Evolutionary conservation across 1,284 basidiomycete species (phyloP).

Genomic region (Pascua guehoae): DNA sequence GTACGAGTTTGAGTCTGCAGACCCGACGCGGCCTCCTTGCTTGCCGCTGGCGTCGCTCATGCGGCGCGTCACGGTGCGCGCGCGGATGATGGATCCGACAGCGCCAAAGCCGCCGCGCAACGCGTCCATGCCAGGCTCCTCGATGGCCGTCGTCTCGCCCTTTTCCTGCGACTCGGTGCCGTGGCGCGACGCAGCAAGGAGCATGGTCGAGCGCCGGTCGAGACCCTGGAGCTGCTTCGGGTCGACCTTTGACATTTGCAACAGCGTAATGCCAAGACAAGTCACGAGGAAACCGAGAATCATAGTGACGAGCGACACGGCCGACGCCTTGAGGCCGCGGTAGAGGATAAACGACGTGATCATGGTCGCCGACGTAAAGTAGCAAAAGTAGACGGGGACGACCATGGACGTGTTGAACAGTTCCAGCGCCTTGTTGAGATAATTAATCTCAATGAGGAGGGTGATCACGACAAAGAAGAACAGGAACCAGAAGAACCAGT

Average conservation of each 20-base stretch:
- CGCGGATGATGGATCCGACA: slow-evolving; percentile 82
- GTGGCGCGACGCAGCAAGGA: slow-evolving; percentile 69
- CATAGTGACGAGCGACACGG: slow-evolving; percentile 75
- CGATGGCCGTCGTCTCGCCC: slow-evolving; percentile 41
- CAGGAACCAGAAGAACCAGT: slow-evolving; percentile 82
- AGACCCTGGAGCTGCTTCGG: slow-evolving; percentile 61
- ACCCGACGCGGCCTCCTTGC: not conserved
- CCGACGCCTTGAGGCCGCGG: slow-evolving; percentile 78
- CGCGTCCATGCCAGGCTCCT: slow-evolving; percentile 73
- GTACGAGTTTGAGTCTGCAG: slow-evolving; percentile 21
- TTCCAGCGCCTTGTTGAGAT: slow-evolving; percentile 93
- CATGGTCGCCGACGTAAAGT: slow-evolving; percentile 80
- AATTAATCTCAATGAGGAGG: slow-evolving; percentile 67
- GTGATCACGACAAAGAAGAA: slow-evolving; percentile 81
- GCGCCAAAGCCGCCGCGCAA: slow-evolving; percentile 84
- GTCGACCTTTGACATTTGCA: slow-evolving; percentile 83
- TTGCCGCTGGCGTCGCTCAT: slow-evolving; percentile 13
- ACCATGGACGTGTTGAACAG: slow-evolving; percentile 90
- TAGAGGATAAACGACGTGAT: slow-evolving; percentile 83
- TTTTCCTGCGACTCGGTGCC: slow-evolving; percentile 59
- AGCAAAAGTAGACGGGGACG: slow-evolving; percentile 62
- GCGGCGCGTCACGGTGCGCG: slow-evolving; percentile 52
- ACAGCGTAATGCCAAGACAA: slow-evolving; percentile 74
- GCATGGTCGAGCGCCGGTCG: slow-evolving; percentile 77
- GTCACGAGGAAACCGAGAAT: slow-evolving; percentile 75